These are phyloP conservation scores for Hericium erinaceus DNA, from an alignment of 768 basidiomycete genomes.

Conservation along the genomic window DNA sequence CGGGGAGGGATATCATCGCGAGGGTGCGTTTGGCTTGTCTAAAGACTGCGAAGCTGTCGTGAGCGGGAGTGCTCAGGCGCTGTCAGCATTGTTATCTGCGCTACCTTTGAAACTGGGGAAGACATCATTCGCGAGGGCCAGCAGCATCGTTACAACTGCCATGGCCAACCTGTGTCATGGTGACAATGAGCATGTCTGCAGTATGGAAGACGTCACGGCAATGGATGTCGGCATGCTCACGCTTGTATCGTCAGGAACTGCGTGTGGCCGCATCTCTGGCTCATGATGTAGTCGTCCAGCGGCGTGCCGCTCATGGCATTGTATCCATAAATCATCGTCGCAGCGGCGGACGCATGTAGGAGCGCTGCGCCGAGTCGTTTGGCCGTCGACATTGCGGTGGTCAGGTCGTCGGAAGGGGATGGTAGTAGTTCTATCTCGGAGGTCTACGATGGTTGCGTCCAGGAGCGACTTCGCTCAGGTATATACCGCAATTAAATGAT, in stretches of 20 bases:
- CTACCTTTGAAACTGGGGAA: conserved; percentile 28
- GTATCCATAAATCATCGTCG: conserved; percentile 30
- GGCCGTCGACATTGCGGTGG: too few relatives aligned
- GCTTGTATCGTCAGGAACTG: conserved; percentile 77
- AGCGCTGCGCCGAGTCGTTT: conserved; percentile 1
- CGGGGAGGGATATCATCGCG: conserved; percentile 59
- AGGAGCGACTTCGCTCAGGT: too few relatives aligned
- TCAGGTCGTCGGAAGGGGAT: too few relatives aligned
- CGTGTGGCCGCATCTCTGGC: conserved; percentile 53
- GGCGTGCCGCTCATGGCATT: conserved; percentile 13
- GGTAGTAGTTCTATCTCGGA: too few relatives aligned
- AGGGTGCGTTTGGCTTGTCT: conserved; percentile 42
- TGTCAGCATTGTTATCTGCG: conserved; percentile 8
- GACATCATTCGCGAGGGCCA: conserved; percentile 32
- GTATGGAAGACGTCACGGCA: background rate
- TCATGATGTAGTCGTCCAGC: conserved; percentile 23
- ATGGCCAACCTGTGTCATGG: conserved; percentile 21
- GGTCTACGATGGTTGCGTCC: too few relatives aligned
- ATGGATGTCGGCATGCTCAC: conserved; percentile 26
- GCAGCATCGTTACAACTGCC: conserved; percentile 32
- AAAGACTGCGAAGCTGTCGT: conserved; percentile 24
- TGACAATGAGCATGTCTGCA: background rate
- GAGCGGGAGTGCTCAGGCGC: background rate
- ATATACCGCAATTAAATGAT: too few relatives aligned
- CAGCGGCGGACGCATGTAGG: conserved; percentile 23